Evolutionary conservation across 140 eudicot species (phyloP).

Genomic region (Oenanthe javanica): DNA sequence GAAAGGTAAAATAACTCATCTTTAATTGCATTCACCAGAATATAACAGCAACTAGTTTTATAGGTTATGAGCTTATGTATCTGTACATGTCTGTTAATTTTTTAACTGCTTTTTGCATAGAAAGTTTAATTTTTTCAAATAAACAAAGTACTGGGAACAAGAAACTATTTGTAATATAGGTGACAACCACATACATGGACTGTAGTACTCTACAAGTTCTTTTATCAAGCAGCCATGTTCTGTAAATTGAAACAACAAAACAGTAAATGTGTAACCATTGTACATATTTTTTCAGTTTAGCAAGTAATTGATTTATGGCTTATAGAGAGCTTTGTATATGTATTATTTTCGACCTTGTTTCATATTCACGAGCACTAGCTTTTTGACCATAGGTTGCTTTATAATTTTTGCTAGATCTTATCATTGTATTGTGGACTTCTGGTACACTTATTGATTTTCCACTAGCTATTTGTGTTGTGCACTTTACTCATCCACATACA

Average conservation of each 20-base stretch:
- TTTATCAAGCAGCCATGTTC: not conserved
- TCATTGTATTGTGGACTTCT: not conserved
- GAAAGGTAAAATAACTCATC: not conserved
- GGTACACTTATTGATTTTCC: not conserved
- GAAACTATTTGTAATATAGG: not conserved
- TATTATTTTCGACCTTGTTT: no score
- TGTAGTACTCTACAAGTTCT: not conserved
- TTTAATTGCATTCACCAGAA: not conserved
- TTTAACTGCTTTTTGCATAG: not conserved
- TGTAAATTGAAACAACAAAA: no score
- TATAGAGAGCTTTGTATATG: not conserved
- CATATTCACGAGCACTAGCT: no score
- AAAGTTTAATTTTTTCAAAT: not conserved
- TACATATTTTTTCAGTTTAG: not conserved
- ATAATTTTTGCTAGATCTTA: not conserved
- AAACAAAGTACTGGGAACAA: not conserved
- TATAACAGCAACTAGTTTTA: not conserved
- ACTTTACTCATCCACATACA: not conserved
- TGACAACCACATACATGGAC: not conserved
- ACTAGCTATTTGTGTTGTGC: not conserved
- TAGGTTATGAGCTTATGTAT: no score
- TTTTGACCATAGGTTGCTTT: not conserved
- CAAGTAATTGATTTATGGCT: not conserved
- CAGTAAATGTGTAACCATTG: not conserved
- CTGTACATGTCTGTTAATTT: not conserved